Evolutionary conservation across 2,329 filamentous ascomycete species (phyloP), one percentile per base, ranked within the genome.

Genomic region (Neofusicoccum cordaticola): DNA sequence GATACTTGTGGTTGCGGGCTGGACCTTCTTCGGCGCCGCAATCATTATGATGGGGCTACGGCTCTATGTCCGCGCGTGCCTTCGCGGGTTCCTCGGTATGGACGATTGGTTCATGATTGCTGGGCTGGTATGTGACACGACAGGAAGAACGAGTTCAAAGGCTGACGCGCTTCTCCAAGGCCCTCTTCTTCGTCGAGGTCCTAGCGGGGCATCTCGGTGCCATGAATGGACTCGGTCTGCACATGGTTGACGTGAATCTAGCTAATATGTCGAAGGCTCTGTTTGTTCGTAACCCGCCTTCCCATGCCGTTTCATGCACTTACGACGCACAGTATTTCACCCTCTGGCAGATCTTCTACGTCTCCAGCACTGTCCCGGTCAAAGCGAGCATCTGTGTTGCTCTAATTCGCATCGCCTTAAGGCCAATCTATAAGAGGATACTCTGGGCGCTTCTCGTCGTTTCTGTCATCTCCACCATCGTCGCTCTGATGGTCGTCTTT

Each of bases 371-470:
- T 2, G 73, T 78, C 42, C 69, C 77, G 22, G 71, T 78, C 34
- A 77, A 81, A n/a, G 74, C 77, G 12, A 79, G 79, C 0, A 77
- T 82, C 42, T 77, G 77, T 34, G 57, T 80, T 8, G 78, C 81
- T 31, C 72, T 82, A 0, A 70, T 81, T 12, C 77, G 78, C 1
- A 77, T 83, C 44, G 75, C 77, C 8, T 71, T 74, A 5, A 67
- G 68, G 11, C 72, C 66, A 22, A 63, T 72, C 41, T 76, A 82
- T 65, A 71, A 72, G 3, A 69, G 71, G 66, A 72, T 78, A 50
- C 74, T 79, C 41, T 72, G 73, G 52, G 60, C 63, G 56, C 73
- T 75, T 45, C 69, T 62, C 41, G 53, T 35, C 2, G 17, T 19
- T 17, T 60, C 63, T 4, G 39, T 48, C 41, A 39, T 60, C 19